These are phyloP conservation scores for Eutrema japonicum DNA, from an alignment of 345 rosid species.

Conservation along the genomic window DNA sequence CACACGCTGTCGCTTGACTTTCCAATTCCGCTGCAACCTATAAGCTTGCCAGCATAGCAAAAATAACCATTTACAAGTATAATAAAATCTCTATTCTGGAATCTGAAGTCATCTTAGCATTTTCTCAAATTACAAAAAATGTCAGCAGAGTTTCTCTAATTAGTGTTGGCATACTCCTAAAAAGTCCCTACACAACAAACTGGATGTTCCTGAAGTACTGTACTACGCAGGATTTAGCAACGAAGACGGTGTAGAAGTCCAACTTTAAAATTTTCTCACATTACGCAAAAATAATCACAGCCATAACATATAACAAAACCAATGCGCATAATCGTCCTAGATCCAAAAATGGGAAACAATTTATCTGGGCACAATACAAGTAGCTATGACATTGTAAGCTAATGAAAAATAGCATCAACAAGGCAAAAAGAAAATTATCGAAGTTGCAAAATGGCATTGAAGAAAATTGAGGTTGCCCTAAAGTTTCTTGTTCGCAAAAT, in stretches of 20 bases:
- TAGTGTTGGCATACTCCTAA: background rate
- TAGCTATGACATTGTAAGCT: slow-evolving; percentile 19
- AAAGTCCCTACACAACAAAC: slow-evolving; percentile 7
- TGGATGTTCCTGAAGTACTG: slow-evolving; percentile 14
- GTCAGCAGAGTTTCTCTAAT: background rate
- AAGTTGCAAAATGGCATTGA: slow-evolving; percentile 6
- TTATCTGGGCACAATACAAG: background rate
- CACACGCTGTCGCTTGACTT: slow-evolving; percentile 86
- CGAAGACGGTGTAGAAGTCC: background rate
- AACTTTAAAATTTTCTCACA: background rate
- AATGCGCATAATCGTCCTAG: background rate
- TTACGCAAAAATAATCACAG: background rate
- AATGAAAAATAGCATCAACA: slow-evolving; percentile 13
- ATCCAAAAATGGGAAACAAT: background rate
- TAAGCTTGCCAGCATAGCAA: slow-evolving; percentile 37
- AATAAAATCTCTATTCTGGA: slow-evolving; percentile 12
- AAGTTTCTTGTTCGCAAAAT: slow-evolving; percentile 7
- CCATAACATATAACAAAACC: background rate
- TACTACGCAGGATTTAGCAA: slow-evolving; percentile 1
- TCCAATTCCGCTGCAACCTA: slow-evolving; percentile 99
- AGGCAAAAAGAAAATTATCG: background rate
- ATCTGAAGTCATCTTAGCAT: slow-evolving; percentile 14
- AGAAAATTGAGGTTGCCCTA: slow-evolving; percentile 15
- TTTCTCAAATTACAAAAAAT: slow-evolving; percentile 11
- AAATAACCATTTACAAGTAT: background rate